These are phyloP conservation scores for Paraconiothyrium brasiliense DNA, from an alignment of 2,329 filamentous ascomycete species.

Conservation along the genomic window DNA sequence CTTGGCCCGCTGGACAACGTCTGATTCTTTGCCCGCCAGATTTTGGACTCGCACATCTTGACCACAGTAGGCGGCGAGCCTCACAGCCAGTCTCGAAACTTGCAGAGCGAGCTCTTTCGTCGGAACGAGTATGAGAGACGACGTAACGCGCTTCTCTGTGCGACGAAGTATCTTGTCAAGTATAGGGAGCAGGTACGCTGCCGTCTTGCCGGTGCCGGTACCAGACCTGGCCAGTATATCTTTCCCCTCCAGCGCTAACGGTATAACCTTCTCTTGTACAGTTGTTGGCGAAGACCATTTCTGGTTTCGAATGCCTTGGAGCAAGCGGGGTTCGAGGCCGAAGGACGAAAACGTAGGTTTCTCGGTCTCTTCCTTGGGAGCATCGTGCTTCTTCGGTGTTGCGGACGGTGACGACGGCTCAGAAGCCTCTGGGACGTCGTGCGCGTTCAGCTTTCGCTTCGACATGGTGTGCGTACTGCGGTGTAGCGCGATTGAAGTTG, in stretches of 20 bases:
- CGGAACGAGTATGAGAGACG: slow-evolving; percentile 89
- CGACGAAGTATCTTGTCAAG: slow-evolving; percentile 82
- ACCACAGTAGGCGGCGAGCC: slow-evolving; percentile 82
- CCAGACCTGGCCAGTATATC: slow-evolving; percentile 93
- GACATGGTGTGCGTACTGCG: slow-evolving; percentile 14
- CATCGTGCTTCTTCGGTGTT: slow-evolving; percentile 19
- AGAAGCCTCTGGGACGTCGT: slow-evolving; percentile 54
- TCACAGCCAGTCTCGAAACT: slow-evolving; percentile 79
- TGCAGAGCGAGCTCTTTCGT: slow-evolving; percentile 95
- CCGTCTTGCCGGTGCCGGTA: slow-evolving; percentile 96
- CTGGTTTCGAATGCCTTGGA: slow-evolving; percentile 86
- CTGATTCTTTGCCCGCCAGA: slow-evolving; percentile 88
- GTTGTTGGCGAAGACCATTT: slow-evolving; percentile 87
- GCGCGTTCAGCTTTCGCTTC: slow-evolving; percentile 62
- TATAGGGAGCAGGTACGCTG: slow-evolving; percentile 92
- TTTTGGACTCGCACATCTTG: slow-evolving; percentile 86
- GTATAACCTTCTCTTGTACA: slow-evolving; percentile 88
- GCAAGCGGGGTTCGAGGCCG: slow-evolving; percentile 81
- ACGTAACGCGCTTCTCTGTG: slow-evolving; percentile 73
- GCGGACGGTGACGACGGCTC: slow-evolving; percentile 30
- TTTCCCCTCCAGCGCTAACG: slow-evolving; percentile 83
- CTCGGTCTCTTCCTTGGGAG: slow-evolving; percentile 14
- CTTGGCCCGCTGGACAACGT: slow-evolving; percentile 86
- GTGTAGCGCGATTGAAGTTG: too few relatives aligned
- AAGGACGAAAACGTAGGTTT: slow-evolving; percentile 74